Evolutionary conservation across 2,329 filamentous ascomycete species (phyloP).

Genomic region (Penicillium hordei): DNA sequence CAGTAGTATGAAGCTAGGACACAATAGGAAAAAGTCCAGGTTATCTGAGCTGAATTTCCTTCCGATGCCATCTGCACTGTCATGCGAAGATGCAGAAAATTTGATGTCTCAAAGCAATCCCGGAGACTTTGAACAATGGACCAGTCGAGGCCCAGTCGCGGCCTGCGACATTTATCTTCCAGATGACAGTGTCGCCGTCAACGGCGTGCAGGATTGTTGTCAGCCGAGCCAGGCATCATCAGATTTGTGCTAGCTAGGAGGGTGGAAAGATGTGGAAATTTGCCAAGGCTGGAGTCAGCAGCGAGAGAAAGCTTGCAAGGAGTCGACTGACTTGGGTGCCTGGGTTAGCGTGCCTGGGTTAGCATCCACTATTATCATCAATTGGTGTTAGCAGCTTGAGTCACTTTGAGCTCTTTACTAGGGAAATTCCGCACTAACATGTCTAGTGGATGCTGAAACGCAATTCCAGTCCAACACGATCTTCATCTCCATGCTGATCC

Average conservation of each 20-base stretch:
- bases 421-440: neutral
- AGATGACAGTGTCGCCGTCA: neutral
- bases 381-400: neutral
- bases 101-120: neutral
- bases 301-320: neutral
- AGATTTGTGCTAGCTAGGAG: neutral
- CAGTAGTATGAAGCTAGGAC: neutral
- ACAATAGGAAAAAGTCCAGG: neutral
- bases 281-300: neutral
- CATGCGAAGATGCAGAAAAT: constrained; percentile 8
- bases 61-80: constrained; percentile 7
- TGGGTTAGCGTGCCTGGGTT: neutral
- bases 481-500: neutral
- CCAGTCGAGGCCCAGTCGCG: constrained; percentile 10
- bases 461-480: neutral
- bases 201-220: neutral
- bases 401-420: neutral
- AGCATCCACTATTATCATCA: neutral
- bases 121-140: neutral
- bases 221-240: neutral
- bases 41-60: constrained; percentile 2
- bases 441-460: neutral
- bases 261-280: neutral
- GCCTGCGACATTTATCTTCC: neutral
- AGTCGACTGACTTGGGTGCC: no score